phyloP scores from a whole-genome alignment of 345 rosid species.

The Gossypium australe region DNA sequence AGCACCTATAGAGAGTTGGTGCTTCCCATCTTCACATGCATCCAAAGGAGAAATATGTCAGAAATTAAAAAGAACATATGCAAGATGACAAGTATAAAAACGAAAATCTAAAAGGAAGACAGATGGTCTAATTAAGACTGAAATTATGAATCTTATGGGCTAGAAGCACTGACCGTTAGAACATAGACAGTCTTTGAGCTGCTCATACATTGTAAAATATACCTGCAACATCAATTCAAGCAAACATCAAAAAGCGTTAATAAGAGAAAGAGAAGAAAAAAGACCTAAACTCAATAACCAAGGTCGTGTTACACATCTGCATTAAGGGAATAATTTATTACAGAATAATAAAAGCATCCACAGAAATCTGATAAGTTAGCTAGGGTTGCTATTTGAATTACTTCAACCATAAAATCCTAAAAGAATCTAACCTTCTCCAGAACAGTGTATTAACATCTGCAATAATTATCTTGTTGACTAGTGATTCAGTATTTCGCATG shows the following conservation, averaged over 20 bases:
- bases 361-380: neutral
- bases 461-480: neutral
- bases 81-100: neutral
- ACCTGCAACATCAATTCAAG: constrained; percentile 41
- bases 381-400: neutral
- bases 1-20: constrained; percentile 8
- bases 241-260: neutral
- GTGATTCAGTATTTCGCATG: neutral
- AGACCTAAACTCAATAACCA: neutral
- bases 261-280: neutral
- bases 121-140: neutral
- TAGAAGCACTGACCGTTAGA: constrained; percentile 43
- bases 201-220: constrained; percentile 79
- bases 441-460: neutral
- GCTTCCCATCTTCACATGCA: constrained; percentile 7
- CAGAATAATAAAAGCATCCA: neutral
- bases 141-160: neutral
- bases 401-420: constrained; percentile 2
- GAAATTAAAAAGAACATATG: neutral
- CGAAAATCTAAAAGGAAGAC: neutral
- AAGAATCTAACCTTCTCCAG: neutral
- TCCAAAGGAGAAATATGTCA: neutral
- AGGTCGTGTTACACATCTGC: neutral
- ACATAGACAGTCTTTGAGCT: constrained; percentile 59
- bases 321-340: neutral